These are phyloP conservation scores for Didymosphaeria variabile DNA, from an alignment of 2,329 filamentous ascomycete genomes.

Conservation along the genomic window DNA sequence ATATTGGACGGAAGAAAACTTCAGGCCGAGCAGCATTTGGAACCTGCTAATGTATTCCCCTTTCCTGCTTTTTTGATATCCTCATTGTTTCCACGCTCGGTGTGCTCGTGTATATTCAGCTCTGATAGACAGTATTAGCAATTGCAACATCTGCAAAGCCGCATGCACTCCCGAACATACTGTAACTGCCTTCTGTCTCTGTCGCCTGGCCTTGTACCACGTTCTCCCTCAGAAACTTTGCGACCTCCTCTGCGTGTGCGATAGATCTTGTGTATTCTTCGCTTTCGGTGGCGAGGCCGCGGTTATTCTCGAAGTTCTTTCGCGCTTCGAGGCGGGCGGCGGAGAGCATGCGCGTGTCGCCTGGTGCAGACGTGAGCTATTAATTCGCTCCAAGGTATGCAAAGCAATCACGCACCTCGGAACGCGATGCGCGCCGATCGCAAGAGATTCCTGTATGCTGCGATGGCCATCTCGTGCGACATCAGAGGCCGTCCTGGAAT, in stretches of 20 bases:
- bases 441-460: constrained; percentile 82
- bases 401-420: constrained; percentile 64
- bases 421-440: constrained; percentile 87
- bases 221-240: constrained; percentile 80
- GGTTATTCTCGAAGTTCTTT: constrained; percentile 74
- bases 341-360: constrained; percentile 72
- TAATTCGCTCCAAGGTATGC: neutral
- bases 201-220: constrained; percentile 80
- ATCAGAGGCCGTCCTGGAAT: constrained; percentile 18
- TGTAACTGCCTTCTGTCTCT: constrained; percentile 64
- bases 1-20: constrained; percentile 33
- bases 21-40: constrained; percentile 51
- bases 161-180: constrained; percentile 57
- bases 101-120: constrained; percentile 88
- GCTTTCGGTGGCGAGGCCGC: constrained; percentile 65
- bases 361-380: constrained; percentile 56
- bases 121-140: constrained; percentile 60
- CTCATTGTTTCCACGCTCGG: constrained; percentile 92
- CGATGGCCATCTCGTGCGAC: constrained; percentile 65
- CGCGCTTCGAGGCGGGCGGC: constrained; percentile 80
- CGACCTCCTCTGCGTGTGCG: constrained; percentile 82
- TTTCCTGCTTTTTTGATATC: constrained; percentile 72
- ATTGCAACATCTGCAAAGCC: constrained; percentile 5
- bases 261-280: constrained; percentile 71
- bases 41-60: constrained; percentile 50